Evolutionary conservation across 257 asterid genomes (phyloP), one percentile per base, ranked within the genome.

Genomic region (Handroanthus guayacan): DNA sequence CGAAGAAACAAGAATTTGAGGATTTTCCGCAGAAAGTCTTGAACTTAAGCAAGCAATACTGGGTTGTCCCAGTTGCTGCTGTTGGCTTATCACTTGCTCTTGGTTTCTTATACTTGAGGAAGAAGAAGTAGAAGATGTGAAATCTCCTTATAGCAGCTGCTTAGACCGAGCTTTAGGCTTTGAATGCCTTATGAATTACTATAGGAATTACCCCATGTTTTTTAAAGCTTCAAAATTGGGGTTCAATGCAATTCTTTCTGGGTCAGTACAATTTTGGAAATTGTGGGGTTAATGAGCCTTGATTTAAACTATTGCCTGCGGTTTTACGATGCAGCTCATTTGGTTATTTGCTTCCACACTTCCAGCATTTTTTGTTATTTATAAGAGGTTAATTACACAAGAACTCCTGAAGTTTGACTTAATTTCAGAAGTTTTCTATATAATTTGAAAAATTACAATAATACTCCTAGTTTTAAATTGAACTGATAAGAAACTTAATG

Each of bases 11-110:
- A 62, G 82, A 80, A 45, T 54, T 36, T 50, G 48, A 70, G 17
- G 74, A 66, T 37, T 65, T 84, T 69, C 71, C 83, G 0, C 75
- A 62, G 67, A 86, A 85, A 79, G 58, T 87, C 44, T 38, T 80
- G 82, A 83, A 81, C 76, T 60, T 91, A 1, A 70, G 86, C 48
- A 89, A 91, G 86, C 91, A 89, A 79, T 89, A 89, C 64, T 90
- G 97, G 97, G 85, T 64, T 31, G 82, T 87, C 51, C 90, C 98
- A 0, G 88, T 78, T 43, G 86, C 91, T 13, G 88, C 62, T 57
- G 86, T 75, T 16, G 93, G 97, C 66, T 36, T 92, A 67, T 90
- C 99, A 16, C 79, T 82, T 55, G 84, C 75, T 5, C 76, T 85
- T 12, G 86, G 93, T 75, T 79, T 85, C 77, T 76, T 91, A 67